Percentiles rank a stretch among this genome's conserved stretches.
Conservation (phyloP, 2,329 filamentous ascomycete species). For the Sporothrix variecibatus region DNA sequence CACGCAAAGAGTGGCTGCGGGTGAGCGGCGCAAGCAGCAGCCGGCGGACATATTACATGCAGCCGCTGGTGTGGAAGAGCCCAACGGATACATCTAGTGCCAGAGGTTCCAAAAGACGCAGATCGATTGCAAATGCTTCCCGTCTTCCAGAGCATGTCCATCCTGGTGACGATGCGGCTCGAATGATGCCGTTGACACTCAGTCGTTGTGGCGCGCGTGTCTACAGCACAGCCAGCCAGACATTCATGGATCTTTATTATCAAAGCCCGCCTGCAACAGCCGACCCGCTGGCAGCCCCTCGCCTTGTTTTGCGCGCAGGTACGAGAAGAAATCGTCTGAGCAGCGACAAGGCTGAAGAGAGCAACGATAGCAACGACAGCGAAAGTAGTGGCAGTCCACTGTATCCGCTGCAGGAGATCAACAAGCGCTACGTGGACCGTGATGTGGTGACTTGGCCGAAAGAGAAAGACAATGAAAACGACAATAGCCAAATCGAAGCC, state of each 20-base stretch:
- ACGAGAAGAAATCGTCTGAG: conserved; percentile 42
- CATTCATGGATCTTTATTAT: conserved; percentile 63
- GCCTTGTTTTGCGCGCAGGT: conserved; percentile 50
- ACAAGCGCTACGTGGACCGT: conserved; percentile 33
- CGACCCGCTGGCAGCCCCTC: conserved; percentile 42
- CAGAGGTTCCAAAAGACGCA: conserved; percentile 35
- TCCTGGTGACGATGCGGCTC: conserved; percentile 47
- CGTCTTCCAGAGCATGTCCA: conserved; percentile 49
- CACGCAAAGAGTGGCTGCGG: conserved; percentile 65
- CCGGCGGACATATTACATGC: conserved; percentile 66
- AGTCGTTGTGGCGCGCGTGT: conserved; percentile 56
- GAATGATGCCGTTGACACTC: conserved; percentile 49
- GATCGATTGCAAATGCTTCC: conserved; percentile 25
- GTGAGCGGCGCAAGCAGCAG: conserved; percentile 52
- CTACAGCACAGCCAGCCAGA: conserved; percentile 55
- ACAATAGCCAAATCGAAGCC: conserved; percentile 18
- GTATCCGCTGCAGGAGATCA: conserved; percentile 32
- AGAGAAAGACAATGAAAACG: not conserved
- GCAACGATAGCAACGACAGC: not conserved
- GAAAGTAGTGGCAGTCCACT: conserved; percentile 30
- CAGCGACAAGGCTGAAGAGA: not conserved
- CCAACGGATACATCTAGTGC: not conserved
- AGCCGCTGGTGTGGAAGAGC: conserved; percentile 45
- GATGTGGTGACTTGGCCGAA: conserved; percentile 42
- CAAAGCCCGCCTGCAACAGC: conserved; percentile 40